Conservation (phyloP, 176 grass and related monocot species). For the Zizania latifolia region DNA sequence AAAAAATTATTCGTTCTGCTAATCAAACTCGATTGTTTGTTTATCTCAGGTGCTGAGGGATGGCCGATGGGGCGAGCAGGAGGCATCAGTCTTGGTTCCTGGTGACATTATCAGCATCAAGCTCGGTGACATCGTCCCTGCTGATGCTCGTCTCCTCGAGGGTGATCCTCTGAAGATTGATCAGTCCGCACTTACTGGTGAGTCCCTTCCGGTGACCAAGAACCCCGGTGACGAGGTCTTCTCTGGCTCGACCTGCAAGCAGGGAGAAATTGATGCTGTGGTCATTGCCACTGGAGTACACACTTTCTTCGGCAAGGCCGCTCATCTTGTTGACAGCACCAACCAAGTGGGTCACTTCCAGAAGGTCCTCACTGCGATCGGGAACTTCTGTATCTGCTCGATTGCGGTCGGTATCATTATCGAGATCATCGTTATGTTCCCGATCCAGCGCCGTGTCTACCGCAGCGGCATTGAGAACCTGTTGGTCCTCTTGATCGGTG, state of each 20-base stretch:
- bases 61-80: conserved; percentile 61
- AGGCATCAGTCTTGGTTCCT: conserved; percentile 54
- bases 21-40: neutral
- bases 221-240: conserved; percentile 55
- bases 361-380: conserved; percentile 67
- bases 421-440: conserved; percentile 62
- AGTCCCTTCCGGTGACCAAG: conserved; percentile 66
- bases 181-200: conserved; percentile 66
- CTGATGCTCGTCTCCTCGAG: conserved; percentile 57
- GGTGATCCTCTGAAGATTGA: conserved; percentile 69
- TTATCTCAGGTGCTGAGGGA: conserved; percentile 77
- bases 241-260: conserved; percentile 73
- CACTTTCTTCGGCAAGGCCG: conserved; percentile 78
- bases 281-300: conserved; percentile 76
- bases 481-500: conserved; percentile 65
- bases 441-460: conserved; percentile 46
- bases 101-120: conserved; percentile 79
- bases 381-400: conserved; percentile 76
- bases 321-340: conserved; percentile 66
- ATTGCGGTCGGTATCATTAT: conserved; percentile 59
- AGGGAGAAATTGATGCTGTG: conserved; percentile 75
- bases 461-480: conserved; percentile 70
- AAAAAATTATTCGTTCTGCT: neutral
- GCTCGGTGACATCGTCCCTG: conserved; percentile 71
- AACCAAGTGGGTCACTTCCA: conserved; percentile 73